These are phyloP conservation scores for Aspergillus sp. DNA, from an alignment of 2,329 filamentous ascomycete genomes.

Conservation along the genomic window DNA sequence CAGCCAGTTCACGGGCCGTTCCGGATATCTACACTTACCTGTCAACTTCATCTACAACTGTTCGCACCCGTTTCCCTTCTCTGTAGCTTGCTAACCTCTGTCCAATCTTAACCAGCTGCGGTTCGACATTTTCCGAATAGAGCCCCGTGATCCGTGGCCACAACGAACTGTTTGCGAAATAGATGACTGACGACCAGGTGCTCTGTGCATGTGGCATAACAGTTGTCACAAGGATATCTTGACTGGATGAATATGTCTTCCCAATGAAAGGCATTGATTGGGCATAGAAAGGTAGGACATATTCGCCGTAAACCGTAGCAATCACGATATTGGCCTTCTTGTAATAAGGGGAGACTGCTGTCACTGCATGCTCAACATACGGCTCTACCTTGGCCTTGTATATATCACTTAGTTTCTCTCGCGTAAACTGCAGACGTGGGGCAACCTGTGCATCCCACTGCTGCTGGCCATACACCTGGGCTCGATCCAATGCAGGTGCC, in stretches of 20 bases:
- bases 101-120: conserved; percentile 86
- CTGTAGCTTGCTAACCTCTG: conserved; percentile 70
- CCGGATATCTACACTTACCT: conserved; percentile 23
- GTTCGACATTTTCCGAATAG: conserved; percentile 90
- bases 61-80: conserved; percentile 58
- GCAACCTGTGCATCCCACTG: conserved; percentile 77
- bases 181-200: conserved; percentile 63
- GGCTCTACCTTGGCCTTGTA: conserved; percentile 71
- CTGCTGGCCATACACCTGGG: conserved; percentile 58
- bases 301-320: conserved; percentile 32
- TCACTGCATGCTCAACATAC: conserved; percentile 60
- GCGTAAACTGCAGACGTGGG: conserved; percentile 66
- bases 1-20: conserved; percentile 1
- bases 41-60: conserved; percentile 53
- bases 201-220: conserved; percentile 68
- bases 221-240: conserved; percentile 63
- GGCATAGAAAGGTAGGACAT: conserved; percentile 71
- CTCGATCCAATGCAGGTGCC: conserved; percentile 66
- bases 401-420: conserved; percentile 55
- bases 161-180: conserved; percentile 69
- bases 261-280: conserved; percentile 69
- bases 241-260: conserved; percentile 62
- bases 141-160: conserved; percentile 77
- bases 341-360: conserved; percentile 66
- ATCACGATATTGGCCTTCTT: conserved; percentile 61